Base-by-base conservation (phyloP, 108 stramenopile genomes). In the Skeletonema tropicum region DNA sequence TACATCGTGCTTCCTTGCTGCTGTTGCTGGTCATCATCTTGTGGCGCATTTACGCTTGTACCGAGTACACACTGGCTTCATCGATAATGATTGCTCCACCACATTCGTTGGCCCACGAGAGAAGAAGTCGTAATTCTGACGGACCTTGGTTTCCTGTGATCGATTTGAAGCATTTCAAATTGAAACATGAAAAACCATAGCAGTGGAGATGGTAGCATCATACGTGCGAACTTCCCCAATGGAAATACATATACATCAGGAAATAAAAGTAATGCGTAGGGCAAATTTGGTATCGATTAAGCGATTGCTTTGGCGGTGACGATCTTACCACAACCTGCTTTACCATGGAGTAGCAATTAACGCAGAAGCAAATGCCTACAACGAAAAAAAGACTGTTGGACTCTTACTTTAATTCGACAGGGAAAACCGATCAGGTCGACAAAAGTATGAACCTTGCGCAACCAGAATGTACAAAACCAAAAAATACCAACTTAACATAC, bases 31-130 rank as follows among this genome's bases (percentile, higher is more conserved):
- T 38, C 48, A 25, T 36, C 61, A 2, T 36, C 61, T 38, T 62
- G 17, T 15, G 36, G 30, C n/a, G 55, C 19, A 45, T 74, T 79
- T 10, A 67, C 35, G 8, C 85, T 66, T 41, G 61, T 83, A 14
- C 77, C 82, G 0, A 96, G 67, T 33, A 88, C 87, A 33, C 88
- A 91, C 66, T 96, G 2, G 95, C 95, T 69, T 96, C 93, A 81
- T 96, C 95, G 25, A 96, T 93, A 26, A 96, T 92, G 52, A 96
- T 79, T 25, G 93, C 77, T 14, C 92, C 83, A 48, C 94, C 95
- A 49, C 80, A 60, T 15, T 66, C 68, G 42, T 86, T 76, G 30
- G 93, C 90, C 94, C 94, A 96, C 45, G 87, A 80, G 15, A 96
- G 82, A 23, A 95, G 83, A 69, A 88, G 79, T 68, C 93, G 87